Evolutionary conservation across 441 rosid species (phyloP).

Genomic region (Adansonia madagascariensis): DNA sequence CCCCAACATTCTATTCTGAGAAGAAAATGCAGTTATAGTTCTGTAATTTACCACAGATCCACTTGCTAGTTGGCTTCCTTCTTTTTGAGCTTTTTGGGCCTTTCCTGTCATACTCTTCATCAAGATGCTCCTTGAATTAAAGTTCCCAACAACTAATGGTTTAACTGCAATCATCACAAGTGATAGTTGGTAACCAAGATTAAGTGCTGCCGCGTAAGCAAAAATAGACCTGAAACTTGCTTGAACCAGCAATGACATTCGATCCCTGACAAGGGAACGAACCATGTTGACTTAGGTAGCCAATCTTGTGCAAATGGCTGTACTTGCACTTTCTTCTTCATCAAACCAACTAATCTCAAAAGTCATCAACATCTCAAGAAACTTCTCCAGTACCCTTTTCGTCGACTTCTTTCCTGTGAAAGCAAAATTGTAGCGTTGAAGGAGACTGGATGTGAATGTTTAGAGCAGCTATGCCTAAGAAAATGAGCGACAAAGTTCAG

Average conservation of each 20-base stretch:
- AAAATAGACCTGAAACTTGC: constrained; percentile 53
- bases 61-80: constrained; percentile 72
- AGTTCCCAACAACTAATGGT: constrained; percentile 63
- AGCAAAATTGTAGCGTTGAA: constrained; percentile 65
- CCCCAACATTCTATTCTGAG: constrained; percentile 56
- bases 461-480: constrained; percentile 56
- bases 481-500: constrained; percentile 46
- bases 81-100: constrained; percentile 60
- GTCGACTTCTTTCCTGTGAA: constrained; percentile 69
- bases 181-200: constrained; percentile 57
- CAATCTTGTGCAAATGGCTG: constrained; percentile 56
- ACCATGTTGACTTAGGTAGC: constrained; percentile 67
- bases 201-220: constrained; percentile 51
- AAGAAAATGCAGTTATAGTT: constrained; percentile 69
- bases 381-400: constrained; percentile 20
- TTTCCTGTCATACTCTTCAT: constrained; percentile 64
- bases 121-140: constrained; percentile 48
- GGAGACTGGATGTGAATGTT: constrained; percentile 49
- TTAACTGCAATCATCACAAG: constrained; percentile 65
- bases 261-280: constrained; percentile 58
- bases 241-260: constrained; percentile 60
- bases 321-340: constrained; percentile 64
- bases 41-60: constrained; percentile 70
- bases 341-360: constrained; percentile 27
- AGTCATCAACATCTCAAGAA: no score